A percentile compares a stretch with the other conserved stretches of the same genome.
phyloP scores from a whole-genome alignment of 164 flowering plant genomes.

The Magnolia changhungtana region DNA sequence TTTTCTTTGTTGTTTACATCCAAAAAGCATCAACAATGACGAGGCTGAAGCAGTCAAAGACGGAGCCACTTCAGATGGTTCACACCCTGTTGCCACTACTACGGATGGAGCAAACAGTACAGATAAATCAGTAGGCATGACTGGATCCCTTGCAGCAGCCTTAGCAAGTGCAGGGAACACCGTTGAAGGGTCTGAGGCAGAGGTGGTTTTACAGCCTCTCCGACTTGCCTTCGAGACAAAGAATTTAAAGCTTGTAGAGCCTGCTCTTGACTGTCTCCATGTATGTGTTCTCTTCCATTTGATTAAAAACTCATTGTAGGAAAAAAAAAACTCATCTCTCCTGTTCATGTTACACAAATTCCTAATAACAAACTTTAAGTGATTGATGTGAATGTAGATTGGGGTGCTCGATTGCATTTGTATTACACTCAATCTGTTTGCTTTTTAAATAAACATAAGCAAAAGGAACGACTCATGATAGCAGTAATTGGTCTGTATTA shows the following conservation, averaged over 20 bases:
- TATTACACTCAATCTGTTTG: not conserved
- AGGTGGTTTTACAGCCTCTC: conserved; percentile 86
- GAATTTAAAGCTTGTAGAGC: conserved; percentile 73
- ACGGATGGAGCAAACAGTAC: conserved; percentile 25
- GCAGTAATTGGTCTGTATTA: not conserved
- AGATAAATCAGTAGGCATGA: conserved; percentile 23
- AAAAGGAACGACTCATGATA: not conserved
- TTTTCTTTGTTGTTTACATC: conserved; percentile 22
- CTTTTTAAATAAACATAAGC: conserved; percentile 4
- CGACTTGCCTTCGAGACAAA: conserved; percentile 91
- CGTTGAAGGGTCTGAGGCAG: conserved; percentile 67
- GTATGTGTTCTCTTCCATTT: conserved; percentile 39
- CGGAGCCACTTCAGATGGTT: conserved; percentile 30
- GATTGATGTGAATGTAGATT: not conserved
- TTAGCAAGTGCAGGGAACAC: conserved; percentile 78
- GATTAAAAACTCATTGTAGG: not conserved
- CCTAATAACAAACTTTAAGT: not conserved
- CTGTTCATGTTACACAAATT: not conserved
- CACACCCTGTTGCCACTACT: conserved; percentile 23
- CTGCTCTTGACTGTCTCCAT: conserved; percentile 97
- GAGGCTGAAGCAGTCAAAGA: conserved; percentile 32
- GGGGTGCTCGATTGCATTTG: not conserved
- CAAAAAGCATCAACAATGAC: conserved; percentile 23
- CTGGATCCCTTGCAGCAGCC: conserved; percentile 43
- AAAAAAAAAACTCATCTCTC: too few relatives aligned